A percentile compares a stretch with the other conserved stretches of the same genome.
Conservation (phyloP, 495 filamentous ascomycete genomes). For the Neurospora sp. region DNA sequence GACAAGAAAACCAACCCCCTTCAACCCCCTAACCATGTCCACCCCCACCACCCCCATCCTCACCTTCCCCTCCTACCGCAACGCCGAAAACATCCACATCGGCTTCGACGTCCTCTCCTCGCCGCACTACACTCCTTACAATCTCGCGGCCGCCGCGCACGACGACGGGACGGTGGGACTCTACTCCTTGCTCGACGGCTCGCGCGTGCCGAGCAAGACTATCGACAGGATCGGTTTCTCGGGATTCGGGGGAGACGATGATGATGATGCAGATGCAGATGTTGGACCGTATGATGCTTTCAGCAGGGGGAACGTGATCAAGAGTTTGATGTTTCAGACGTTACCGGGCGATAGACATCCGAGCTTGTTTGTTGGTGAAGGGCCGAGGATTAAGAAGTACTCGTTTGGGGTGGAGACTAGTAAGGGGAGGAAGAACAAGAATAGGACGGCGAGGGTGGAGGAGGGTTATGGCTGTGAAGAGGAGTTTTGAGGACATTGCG, state of each 20-base stretch:
- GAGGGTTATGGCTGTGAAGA: neutral
- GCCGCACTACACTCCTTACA: conserved; percentile 7
- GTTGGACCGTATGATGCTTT: neutral
- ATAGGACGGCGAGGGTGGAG: neutral
- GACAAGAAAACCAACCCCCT: neutral
- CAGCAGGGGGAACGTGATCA: conserved; percentile 8
- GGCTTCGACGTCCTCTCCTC: conserved; percentile 26
- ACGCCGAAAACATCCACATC: conserved; percentile 21
- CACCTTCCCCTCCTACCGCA: conserved; percentile 25
- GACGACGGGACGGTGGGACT: conserved; percentile 30
- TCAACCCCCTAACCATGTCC: neutral
- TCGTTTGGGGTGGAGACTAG: conserved; percentile 14
- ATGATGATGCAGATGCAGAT: conserved; percentile 3
- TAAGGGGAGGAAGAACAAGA: neutral
- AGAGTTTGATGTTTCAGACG: conserved; percentile 21
- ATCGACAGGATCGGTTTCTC: conserved; percentile 1
- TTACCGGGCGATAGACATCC: conserved; percentile 20
- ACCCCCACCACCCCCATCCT: conserved; percentile 19
- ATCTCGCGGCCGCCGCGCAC: conserved; percentile 32
- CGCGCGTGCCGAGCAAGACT: conserved; percentile 11
- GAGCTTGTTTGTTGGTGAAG: conserved; percentile 20
- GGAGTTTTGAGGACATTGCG: neutral
- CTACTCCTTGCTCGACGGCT: conserved; percentile 29
- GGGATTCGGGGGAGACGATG: neutral
- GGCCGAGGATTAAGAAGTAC: conserved; percentile 15